These are phyloP conservation scores for Fusarium lyarnte DNA, from an alignment of 2,329 filamentous ascomycete species.

Conservation along the genomic window DNA sequence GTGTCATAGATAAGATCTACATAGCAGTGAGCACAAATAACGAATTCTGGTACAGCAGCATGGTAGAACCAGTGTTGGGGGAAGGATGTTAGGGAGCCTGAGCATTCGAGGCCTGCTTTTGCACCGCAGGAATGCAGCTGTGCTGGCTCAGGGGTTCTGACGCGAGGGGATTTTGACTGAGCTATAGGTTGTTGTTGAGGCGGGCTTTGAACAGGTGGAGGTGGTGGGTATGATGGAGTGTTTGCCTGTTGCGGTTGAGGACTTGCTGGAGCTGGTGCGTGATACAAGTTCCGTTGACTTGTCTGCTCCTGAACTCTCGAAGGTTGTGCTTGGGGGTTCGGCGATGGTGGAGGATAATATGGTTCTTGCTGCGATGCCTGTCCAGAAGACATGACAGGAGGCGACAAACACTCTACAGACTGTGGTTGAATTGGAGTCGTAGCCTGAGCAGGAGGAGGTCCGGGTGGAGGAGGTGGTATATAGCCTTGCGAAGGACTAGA, in stretches of 20 bases:
- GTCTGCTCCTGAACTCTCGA: not conserved
- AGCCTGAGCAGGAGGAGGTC: slow-evolving; percentile 6
- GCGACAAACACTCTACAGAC: not conserved
- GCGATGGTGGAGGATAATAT: not conserved
- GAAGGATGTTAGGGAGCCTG: slow-evolving; percentile 36
- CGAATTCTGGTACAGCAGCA: slow-evolving; percentile 43
- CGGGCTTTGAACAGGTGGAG: not conserved
- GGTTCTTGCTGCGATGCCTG: not conserved
- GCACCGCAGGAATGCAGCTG: slow-evolving; percentile 22
- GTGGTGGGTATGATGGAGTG: not conserved
- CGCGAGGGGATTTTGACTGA: slow-evolving; percentile 12
- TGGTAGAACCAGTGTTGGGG: slow-evolving; percentile 52
- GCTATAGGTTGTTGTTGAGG: not conserved
- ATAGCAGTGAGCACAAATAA: slow-evolving; percentile 53
- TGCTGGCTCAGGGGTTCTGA: slow-evolving; percentile 25
- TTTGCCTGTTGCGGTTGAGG: not conserved
- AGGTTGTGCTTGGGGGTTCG: not conserved
- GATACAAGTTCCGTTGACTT: not conserved
- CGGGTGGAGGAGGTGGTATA: slow-evolving; percentile 5
- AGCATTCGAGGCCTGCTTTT: slow-evolving; percentile 42
- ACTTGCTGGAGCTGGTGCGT: not conserved
- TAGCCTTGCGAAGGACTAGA: not conserved
- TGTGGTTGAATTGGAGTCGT: not conserved
- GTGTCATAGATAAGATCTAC: slow-evolving; percentile 49
- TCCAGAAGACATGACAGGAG: not conserved